Evolutionary conservation across 2,329 filamentous ascomycete species (phyloP).

Genomic region (Aspergillus brunneoviolaceus): DNA sequence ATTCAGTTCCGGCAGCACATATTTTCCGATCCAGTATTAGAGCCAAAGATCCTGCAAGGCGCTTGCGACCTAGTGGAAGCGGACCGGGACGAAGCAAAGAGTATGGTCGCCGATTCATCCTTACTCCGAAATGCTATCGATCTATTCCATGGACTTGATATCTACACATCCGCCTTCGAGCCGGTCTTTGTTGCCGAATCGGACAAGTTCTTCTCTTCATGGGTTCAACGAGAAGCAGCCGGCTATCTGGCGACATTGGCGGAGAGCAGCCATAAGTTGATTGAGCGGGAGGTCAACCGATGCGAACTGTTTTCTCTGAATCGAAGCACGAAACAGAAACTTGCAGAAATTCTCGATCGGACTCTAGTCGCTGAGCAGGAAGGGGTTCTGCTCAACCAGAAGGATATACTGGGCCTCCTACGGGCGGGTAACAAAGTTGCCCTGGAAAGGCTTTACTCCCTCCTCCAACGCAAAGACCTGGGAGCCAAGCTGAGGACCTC

Average conservation of each 20-base stretch:
- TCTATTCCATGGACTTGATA: conserved; percentile 80
- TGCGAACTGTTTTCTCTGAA: conserved; percentile 82
- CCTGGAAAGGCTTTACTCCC: conserved; percentile 72
- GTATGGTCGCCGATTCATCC: conserved; percentile 56
- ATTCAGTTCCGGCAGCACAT: conserved; percentile 68
- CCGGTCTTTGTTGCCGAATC: conserved; percentile 69
- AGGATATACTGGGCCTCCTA: conserved; percentile 71
- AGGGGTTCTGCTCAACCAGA: conserved; percentile 62
- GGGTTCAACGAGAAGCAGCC: conserved; percentile 65
- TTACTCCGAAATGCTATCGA: conserved; percentile 74
- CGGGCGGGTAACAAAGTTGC: conserved; percentile 67
- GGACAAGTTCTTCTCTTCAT: conserved; percentile 65
- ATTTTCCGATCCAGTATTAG: conserved; percentile 55
- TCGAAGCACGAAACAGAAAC: conserved; percentile 73
- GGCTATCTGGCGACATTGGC: conserved; percentile 74
- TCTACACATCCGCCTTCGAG: conserved; percentile 80
- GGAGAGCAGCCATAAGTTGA: conserved; percentile 64
- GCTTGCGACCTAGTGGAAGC: conserved; percentile 73
- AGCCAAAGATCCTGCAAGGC: conserved; percentile 60
- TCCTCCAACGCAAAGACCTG: conserved; percentile 71
- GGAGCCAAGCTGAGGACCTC: conserved; percentile 68
- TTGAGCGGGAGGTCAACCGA: conserved; percentile 69
- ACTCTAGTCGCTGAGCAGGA: conserved; percentile 70
- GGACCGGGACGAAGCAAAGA: conserved; percentile 61
- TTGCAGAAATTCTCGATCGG: conserved; percentile 71